Evolutionary conservation across 768 basidiomycete genomes (phyloP), one percentile per base, ranked within the genome.

Genomic region (Collybia sordida): DNA sequence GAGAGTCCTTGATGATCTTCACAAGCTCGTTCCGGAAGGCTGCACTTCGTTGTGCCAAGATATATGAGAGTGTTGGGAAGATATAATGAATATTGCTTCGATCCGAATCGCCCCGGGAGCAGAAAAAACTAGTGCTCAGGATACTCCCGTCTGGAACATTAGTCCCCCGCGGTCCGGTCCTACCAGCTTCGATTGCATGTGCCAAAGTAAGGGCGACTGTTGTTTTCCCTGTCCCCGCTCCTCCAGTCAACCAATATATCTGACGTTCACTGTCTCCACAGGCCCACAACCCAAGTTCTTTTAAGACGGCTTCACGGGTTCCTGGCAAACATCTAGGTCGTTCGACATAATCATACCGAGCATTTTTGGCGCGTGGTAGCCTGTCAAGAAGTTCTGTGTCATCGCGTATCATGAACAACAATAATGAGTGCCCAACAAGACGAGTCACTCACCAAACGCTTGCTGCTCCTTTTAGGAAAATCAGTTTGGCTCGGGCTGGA

Each of bases 101-200:
- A 23, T 65, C 58, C 19, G 41, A 54, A 28, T 49, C 56, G 11
- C 56, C 58, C 9, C 59, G 55, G 17, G 62, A 62, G 41, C 62
- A 68, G 50, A 68, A 68, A 46, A 67, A 66, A 45, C 59, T 65
- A 1, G 61, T 63, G 21, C 62, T 64, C 2, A 65, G 55, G 22
- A 46, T 36, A 3, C 31, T 14, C 31, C 14, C 6, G 31, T 31
- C 31, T 14, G 31, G 14, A 31, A 31, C 9, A 11, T 14, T 14
- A 12, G 31, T 31, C 9, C 9, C 3, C 14, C 31, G 9, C 11
- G 14, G 14, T 31, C 3, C 11, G n/a, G 45, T 42, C 22, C 39
- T n/a, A 4, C 42, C 42, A 7, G 40, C 41, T 17, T 42, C 17
- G 21, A 58, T 48, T 24, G 47, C 28, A 6, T 59, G 35, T 4